Conservation (phyloP, 768 basidiomycete species). For the Pleurotus eryngii region DNA sequence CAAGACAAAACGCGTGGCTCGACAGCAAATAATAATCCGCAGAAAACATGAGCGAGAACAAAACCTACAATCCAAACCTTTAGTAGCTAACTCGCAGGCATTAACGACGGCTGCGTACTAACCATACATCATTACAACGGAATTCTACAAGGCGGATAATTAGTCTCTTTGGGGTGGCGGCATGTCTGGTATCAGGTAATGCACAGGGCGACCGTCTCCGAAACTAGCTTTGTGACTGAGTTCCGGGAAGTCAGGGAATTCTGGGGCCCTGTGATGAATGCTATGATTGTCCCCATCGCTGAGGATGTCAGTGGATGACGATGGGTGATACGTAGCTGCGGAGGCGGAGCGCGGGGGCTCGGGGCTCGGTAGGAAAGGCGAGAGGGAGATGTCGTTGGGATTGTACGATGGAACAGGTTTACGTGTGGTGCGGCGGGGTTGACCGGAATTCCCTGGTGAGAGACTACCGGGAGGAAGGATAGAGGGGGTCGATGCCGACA, state of each 20-base stretch:
- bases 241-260: conserved; percentile 9
- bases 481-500: neutral
- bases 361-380: conserved; percentile 13
- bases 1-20: neutral
- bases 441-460: neutral
- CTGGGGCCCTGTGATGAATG: neutral
- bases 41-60: neutral
- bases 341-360: neutral
- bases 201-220: conserved; percentile 39
- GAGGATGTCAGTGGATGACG: conserved; percentile 10
- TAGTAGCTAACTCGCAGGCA: neutral
- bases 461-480: conserved; percentile 4
- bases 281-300: conserved; percentile 7
- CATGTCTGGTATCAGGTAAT: conserved; percentile 62
- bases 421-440: conserved; percentile 34
- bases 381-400: conserved; percentile 20
- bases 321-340: conserved; percentile 1
- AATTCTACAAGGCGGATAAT: neutral
- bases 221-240: conserved; percentile 42
- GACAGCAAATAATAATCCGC: too few species aligned
- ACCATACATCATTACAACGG: neutral
- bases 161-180: conserved; percentile 32
- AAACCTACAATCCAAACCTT: neutral
- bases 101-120: neutral
- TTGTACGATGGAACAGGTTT: conserved; percentile 60